phyloP scores from a whole-genome alignment of 495 filamentous ascomycete species.

The Podospora anserina region DNA sequence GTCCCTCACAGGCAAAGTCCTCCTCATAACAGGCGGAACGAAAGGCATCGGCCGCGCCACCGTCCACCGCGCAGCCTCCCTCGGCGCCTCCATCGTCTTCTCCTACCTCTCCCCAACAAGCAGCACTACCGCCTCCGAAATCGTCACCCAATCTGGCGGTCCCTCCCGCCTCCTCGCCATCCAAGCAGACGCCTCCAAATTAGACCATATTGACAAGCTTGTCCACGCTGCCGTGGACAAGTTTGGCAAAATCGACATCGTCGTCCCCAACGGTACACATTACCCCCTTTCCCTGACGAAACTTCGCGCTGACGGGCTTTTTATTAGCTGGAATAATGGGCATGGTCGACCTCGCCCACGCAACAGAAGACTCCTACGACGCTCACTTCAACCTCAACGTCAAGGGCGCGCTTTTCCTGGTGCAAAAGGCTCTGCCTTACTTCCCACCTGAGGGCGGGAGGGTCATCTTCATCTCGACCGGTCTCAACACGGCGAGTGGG shows the following conservation, averaged over 20 bases:
- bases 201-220: conserved; percentile 58
- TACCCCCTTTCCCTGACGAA: background rate
- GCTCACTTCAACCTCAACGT: conserved; percentile 56
- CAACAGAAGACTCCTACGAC: conserved; percentile 61
- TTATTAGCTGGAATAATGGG: conserved; percentile 49
- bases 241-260: conserved; percentile 65
- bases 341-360: conserved; percentile 53
- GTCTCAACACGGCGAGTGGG: conserved; percentile 41
- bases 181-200: conserved; percentile 60
- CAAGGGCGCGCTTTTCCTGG: conserved; percentile 65
- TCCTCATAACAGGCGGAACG: conserved; percentile 63
- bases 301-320: no score
- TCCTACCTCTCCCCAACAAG: conserved; percentile 56
- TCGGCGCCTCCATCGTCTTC: conserved; percentile 63
- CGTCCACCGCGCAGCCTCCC: conserved; percentile 50
- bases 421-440: conserved; percentile 60
- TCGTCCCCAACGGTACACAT: conserved; percentile 51
- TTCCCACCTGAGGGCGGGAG: conserved; percentile 52
- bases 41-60: conserved; percentile 65
- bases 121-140: conserved; percentile 48
- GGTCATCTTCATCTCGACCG: conserved; percentile 61
- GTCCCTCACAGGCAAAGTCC: conserved; percentile 56
- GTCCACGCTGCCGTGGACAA: conserved; percentile 57
- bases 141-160: conserved; percentile 57
- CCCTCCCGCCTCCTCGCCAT: conserved; percentile 51